Conservation (phyloP, 1,139 yeast genomes). For the Suhomyces anneliseae region DNA sequence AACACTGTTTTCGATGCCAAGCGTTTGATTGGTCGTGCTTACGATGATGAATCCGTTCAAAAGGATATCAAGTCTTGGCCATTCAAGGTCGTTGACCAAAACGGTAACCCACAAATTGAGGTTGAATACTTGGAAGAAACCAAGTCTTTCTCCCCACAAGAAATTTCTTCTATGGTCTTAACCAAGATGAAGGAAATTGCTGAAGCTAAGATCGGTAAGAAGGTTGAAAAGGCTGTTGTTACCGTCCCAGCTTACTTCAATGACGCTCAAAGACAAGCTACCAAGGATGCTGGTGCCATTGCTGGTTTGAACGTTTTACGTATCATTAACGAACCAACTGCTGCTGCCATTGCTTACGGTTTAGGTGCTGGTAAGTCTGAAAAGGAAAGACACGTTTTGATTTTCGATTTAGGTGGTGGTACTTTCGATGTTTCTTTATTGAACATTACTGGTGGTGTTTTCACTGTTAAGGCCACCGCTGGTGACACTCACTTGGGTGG, state of each 20-base stretch:
- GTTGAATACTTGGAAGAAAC: conserved; percentile 93
- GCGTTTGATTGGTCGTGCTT: conserved; percentile 97
- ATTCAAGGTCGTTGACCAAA: conserved; percentile 83
- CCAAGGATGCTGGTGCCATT: conserved; percentile 98
- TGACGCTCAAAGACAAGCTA: conserved; percentile 97
- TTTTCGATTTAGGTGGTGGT: conserved; percentile 98
- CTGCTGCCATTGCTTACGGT: conserved; percentile 99
- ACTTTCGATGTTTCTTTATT: conserved; percentile 97
- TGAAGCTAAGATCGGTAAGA: conserved; percentile 91
- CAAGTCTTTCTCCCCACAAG: conserved; percentile 96
- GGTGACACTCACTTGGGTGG: conserved; percentile 99
- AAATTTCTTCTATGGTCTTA: conserved; percentile 93
- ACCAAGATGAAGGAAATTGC: conserved; percentile 98
- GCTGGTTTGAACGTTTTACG: conserved; percentile 95
- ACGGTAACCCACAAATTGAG: conserved; percentile 88
- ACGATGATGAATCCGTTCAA: conserved; percentile 87
- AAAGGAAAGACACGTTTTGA: conserved; percentile 85
- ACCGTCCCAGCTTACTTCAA: conserved; percentile 98
- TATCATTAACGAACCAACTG: conserved; percentile 97
- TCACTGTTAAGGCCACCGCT: conserved; percentile 99
- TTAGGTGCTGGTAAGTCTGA: conserved; percentile 91
- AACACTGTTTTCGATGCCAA: conserved; percentile 98
- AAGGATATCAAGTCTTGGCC: conserved; percentile 98
- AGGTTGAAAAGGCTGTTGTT: conserved; percentile 91
- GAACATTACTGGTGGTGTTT: conserved; percentile 98